A percentile compares a stretch with the other conserved stretches of the same genome.
Conservation (phyloP, 2,329 filamentous ascomycete genomes). For the Aspergillus uvarum region DNA sequence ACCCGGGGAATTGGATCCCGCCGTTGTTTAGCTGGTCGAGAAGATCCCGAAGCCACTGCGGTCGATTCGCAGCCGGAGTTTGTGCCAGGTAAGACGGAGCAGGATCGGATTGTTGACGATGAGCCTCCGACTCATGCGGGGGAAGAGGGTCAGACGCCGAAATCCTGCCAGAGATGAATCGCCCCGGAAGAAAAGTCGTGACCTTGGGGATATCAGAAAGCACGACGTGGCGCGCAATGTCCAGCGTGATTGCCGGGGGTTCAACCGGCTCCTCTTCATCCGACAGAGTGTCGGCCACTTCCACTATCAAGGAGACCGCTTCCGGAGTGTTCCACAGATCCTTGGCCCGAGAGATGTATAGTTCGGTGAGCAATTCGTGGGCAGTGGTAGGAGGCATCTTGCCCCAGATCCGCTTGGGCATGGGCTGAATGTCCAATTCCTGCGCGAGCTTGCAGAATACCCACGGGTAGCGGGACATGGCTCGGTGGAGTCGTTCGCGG, state of each 20-base stretch:
- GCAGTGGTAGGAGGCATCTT: constrained; percentile 64
- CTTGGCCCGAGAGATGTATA: constrained; percentile 75
- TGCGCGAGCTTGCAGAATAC: constrained; percentile 77
- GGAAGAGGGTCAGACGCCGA: constrained; percentile 83
- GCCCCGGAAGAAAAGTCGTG: constrained; percentile 66
- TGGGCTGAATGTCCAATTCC: constrained; percentile 70
- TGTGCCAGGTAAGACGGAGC: constrained; percentile 33
- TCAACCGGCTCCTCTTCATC: constrained; percentile 45
- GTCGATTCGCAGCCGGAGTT: constrained; percentile 32
- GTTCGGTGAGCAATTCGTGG: constrained; percentile 68
- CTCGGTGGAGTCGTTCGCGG: constrained; percentile 61
- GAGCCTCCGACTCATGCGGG: constrained; percentile 54
- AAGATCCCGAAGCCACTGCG: constrained; percentile 39
- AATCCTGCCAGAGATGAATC: constrained; percentile 62
- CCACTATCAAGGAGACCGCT: constrained; percentile 65
- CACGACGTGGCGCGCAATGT: constrained; percentile 73
- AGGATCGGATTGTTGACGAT: constrained; percentile 36
- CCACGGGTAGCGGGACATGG: constrained; percentile 78
- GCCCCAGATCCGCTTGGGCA: constrained; percentile 82
- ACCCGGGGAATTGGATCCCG: constrained; percentile 27
- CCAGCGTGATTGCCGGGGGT: constrained; percentile 48
- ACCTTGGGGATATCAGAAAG: constrained; percentile 72
- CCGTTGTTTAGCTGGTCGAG: constrained; percentile 38
- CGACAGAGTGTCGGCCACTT: constrained; percentile 61
- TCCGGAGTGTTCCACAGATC: constrained; percentile 84